phyloP scores from a whole-genome alignment of 257 asterid species.

The Coffea eugenioides region DNA sequence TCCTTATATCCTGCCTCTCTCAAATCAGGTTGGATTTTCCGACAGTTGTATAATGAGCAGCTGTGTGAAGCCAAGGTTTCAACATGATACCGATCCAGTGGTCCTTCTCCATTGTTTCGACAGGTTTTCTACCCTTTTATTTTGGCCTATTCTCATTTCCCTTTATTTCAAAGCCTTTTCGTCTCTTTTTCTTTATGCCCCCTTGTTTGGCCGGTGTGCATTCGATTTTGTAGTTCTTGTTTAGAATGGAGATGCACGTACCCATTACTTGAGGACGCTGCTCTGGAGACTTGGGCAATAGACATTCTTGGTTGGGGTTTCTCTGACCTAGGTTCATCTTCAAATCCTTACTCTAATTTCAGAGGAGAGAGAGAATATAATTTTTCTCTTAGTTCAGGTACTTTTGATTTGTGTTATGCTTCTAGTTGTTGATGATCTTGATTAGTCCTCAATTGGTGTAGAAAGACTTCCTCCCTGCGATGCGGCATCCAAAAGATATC shows the following conservation, averaged over 20 bases:
- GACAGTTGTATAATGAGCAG: slow-evolving; percentile 75
- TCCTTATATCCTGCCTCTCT: neutral
- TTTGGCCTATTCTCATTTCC: neutral
- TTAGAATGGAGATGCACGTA: slow-evolving; percentile 76
- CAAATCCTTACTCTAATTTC: slow-evolving; percentile 6
- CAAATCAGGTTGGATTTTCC: slow-evolving; percentile 24
- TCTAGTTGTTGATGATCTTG: neutral
- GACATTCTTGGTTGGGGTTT: slow-evolving; percentile 96
- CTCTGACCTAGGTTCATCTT: slow-evolving; percentile 57
- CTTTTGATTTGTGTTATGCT: slow-evolving; percentile 1
- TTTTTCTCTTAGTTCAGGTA: neutral
- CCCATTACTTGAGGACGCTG: slow-evolving; percentile 75
- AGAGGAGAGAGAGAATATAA: neutral
- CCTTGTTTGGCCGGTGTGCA: neutral
- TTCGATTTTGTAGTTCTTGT: slow-evolving; percentile 54
- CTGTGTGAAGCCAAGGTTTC: slow-evolving; percentile 58
- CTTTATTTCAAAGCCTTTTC: neutral
- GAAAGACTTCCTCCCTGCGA: slow-evolving; percentile 64
- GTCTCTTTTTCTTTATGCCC: neutral
- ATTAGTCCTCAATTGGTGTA: slow-evolving; percentile 19
- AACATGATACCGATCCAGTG: slow-evolving; percentile 50
- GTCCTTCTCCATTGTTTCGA: slow-evolving; percentile 89
- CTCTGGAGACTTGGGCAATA: slow-evolving; percentile 75
- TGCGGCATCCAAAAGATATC: slow-evolving; percentile 67
- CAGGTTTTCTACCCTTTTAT: slow-evolving; percentile 36